These are phyloP conservation scores for Conticribra guillardii DNA, from an alignment of 108 stramenopile species.

Conservation along the genomic window DNA sequence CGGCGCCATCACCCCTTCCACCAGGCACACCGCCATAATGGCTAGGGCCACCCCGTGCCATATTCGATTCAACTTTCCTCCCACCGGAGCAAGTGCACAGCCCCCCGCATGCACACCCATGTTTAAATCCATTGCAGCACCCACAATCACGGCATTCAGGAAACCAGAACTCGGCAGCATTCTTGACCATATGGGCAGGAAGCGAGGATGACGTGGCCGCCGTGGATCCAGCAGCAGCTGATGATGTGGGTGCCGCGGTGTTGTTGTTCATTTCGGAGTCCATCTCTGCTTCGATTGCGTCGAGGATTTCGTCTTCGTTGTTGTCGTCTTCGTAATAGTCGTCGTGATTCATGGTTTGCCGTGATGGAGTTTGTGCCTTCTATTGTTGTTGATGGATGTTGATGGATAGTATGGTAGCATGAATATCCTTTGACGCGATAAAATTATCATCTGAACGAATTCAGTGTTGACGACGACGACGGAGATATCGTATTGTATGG, in stretches of 20 bases:
- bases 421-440: no score
- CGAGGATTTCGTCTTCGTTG: constrained; percentile 16
- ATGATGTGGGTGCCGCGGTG: not conserved
- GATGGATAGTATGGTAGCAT: no score
- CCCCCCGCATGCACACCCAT: constrained; percentile 44
- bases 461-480: no score
- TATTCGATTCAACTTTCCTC: not conserved
- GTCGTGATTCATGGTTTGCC: no score
- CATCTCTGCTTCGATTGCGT: constrained; percentile 22
- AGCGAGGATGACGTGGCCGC: constrained; percentile 7
- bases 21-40: not conserved
- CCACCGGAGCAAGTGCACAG: constrained; percentile 5
- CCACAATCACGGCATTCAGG: constrained; percentile 56
- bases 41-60: not conserved
- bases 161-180: constrained; percentile 62
- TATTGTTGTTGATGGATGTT: no score
- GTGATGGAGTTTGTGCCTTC: no score
- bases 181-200: constrained; percentile 29
- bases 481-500: no score
- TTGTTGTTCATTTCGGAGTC: not conserved
- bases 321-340: constrained; percentile 1
- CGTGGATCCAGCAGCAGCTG: not conserved
- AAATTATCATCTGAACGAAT: no score
- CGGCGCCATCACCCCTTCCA: not conserved
- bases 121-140: constrained; percentile 59